Evolutionary conservation across 257 asterid genomes (phyloP).

Genomic region (Orobanche coerulescens): DNA sequence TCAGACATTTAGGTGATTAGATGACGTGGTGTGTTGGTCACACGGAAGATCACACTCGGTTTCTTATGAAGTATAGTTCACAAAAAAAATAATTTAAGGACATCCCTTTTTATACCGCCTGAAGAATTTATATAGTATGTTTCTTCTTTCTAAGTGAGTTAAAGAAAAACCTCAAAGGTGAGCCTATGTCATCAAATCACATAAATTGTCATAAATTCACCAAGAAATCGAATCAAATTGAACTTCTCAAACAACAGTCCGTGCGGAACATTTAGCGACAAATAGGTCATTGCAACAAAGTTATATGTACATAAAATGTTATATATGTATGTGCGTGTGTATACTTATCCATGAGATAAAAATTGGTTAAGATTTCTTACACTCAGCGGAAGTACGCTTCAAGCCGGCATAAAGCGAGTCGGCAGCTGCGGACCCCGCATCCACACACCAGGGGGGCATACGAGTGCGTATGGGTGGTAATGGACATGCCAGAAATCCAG

Average conservation of each 20-base stretch:
- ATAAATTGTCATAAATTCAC: neutral
- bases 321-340: no score
- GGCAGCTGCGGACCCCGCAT: slow-evolving; percentile 33
- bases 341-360: neutral
- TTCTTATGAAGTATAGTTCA: no score
- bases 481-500: slow-evolving; percentile 38
- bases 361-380: slow-evolving; percentile 32
- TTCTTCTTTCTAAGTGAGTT: slow-evolving; percentile 9
- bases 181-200: slow-evolving; percentile 3
- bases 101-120: neutral
- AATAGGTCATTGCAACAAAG: slow-evolving; percentile 2
- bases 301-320: neutral
- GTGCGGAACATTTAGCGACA: no score
- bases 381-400: slow-evolving; percentile 67
- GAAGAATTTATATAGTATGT: neutral
- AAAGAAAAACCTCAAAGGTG: neutral
- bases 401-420: slow-evolving; percentile 48
- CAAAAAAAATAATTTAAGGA: neutral
- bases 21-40: no score
- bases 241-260: slow-evolving; percentile 5
- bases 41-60: no score
- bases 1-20: no score
- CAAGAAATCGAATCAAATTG: neutral
- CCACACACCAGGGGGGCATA: slow-evolving; percentile 77
- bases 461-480: slow-evolving; percentile 38